A percentile compares a stretch with the other conserved stretches of the same genome.
Conservation (phyloP, 2,329 filamentous ascomycete species). For the Neofusicoccum ribis region DNA sequence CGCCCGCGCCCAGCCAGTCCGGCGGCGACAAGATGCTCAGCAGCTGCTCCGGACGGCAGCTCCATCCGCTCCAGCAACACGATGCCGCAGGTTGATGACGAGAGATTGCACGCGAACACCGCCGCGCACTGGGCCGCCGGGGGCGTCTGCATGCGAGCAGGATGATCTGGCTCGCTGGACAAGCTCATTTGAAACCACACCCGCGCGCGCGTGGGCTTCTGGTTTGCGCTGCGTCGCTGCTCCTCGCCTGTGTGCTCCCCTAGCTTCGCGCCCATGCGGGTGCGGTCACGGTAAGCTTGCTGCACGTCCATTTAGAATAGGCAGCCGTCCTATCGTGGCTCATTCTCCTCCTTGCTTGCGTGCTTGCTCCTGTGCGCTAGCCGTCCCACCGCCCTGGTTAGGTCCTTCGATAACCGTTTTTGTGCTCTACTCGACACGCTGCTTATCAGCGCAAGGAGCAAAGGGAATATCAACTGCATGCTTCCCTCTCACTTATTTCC, state of each 20-base stretch:
- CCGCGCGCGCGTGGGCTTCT: not conserved
- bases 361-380: not conserved
- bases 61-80: not conserved
- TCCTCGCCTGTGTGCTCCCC: constrained; percentile 8
- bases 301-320: not conserved
- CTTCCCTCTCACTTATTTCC: not conserved
- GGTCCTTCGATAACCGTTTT: constrained; percentile 1
- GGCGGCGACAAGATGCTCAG: not conserved
- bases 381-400: not conserved
- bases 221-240: not conserved
- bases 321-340: constrained; percentile 9
- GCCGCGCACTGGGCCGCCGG: not conserved
- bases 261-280: constrained; percentile 13
- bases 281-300: not conserved
- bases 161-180: constrained; percentile 5
- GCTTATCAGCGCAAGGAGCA: constrained; percentile 3
- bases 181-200: constrained; percentile 13
- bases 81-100: constrained; percentile 14
- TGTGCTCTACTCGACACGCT: constrained; percentile 2
- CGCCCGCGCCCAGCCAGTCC: not conserved
- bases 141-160: constrained; percentile 4
- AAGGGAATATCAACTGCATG: not conserved
- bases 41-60: not conserved
- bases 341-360: constrained; percentile 17
- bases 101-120: constrained; percentile 3